Conservation (phyloP, 257 asterid species). For the Ilex aquifolium region DNA sequence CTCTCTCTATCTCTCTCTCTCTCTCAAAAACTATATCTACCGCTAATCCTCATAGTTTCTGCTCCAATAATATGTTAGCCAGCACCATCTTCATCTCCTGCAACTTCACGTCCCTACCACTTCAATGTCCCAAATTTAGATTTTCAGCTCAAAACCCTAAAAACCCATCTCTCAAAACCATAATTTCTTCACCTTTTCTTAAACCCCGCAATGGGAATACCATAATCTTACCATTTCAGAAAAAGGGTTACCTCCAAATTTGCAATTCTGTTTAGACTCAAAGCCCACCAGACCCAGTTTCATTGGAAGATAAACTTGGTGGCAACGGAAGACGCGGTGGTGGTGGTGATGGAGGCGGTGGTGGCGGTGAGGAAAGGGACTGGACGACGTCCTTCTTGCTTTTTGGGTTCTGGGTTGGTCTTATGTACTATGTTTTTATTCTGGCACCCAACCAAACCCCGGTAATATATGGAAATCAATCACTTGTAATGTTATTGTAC, state of each 20-base stretch:
- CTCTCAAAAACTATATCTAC: too few species aligned
- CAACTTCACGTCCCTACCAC: constrained; percentile 38
- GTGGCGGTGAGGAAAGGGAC: constrained; percentile 58
- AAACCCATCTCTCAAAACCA: constrained; percentile 12
- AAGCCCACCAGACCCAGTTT: constrained; percentile 39
- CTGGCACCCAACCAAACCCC: constrained; percentile 90
- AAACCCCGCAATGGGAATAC: background rate
- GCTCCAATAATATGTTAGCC: constrained; percentile 40
- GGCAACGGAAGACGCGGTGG: constrained; percentile 15
- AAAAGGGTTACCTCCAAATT: constrained; percentile 22
- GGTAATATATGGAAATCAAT: constrained; percentile 27
- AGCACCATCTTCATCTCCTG: constrained; percentile 40
- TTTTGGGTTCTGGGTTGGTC: constrained; percentile 70
- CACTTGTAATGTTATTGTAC: too few species aligned
- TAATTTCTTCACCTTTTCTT: background rate
- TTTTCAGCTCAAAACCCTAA: constrained; percentile 12
- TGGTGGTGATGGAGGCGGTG: constrained; percentile 16
- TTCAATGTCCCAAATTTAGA: constrained; percentile 17
- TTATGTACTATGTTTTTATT: constrained; percentile 67
- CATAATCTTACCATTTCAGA: background rate
- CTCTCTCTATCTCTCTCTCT: too few species aligned
- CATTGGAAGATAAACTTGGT: constrained; percentile 26
- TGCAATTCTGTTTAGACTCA: constrained; percentile 38
- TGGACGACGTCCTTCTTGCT: constrained; percentile 86
- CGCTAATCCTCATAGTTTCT: background rate